Conservation (phyloP, 2,329 filamentous ascomycete genomes). For the Talaromyces marneffei region DNA sequence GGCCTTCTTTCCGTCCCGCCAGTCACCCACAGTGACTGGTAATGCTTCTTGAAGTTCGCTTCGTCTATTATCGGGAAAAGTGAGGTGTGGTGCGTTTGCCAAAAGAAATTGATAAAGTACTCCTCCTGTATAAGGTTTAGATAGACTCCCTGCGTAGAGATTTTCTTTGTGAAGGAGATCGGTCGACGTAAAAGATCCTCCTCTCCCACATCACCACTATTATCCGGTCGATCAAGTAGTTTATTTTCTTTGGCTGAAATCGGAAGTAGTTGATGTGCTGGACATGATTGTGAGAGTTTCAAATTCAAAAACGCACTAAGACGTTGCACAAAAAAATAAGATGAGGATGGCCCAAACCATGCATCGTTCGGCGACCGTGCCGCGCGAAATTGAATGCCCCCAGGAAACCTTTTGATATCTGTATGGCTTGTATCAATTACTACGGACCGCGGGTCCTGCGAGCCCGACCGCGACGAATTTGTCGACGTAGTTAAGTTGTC, state of each 20-base stretch:
- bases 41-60: constrained; percentile 9
- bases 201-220: neutral
- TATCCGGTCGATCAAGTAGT: neutral
- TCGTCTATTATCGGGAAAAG: constrained; percentile 5
- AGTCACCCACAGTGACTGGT: constrained; percentile 8
- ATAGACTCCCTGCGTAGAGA: neutral
- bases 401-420: neutral
- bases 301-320: neutral
- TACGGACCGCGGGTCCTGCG: neutral
- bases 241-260: neutral
- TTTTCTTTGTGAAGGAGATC: neutral
- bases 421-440: neutral
- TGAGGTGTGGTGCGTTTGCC: constrained; percentile 4
- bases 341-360: constrained; percentile 10
- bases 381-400: constrained; percentile 1
- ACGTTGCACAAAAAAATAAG: constrained; percentile 7
- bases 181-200: neutral
- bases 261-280: neutral
- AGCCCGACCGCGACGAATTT: neutral
- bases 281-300: neutral
- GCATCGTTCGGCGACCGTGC: constrained; percentile 3
- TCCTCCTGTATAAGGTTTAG: constrained; percentile 6
- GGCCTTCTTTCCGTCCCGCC: neutral
- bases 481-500: neutral
- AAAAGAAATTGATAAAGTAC: constrained; percentile 7